Conservation (phyloP, 2,329 filamentous ascomycete genomes). For the Pezicula radicicola region DNA sequence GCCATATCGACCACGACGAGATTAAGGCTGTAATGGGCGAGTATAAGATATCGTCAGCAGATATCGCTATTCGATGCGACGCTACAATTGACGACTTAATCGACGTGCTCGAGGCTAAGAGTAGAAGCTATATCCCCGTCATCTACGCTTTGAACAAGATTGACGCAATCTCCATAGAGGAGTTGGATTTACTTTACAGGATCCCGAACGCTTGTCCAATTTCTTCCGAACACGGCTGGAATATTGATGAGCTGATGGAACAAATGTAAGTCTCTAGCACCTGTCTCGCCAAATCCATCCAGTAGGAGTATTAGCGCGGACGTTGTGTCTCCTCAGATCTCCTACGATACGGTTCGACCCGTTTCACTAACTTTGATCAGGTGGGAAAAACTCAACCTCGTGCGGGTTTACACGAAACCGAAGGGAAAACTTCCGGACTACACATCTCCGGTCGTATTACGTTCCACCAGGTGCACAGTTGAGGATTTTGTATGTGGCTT, state of each 20-base stretch:
- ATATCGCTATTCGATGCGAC: constrained; percentile 97
- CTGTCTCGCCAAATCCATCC: neutral
- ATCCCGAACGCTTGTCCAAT: constrained; percentile 97
- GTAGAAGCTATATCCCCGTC: constrained; percentile 95
- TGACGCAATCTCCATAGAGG: constrained; percentile 95
- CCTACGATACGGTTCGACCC: no score
- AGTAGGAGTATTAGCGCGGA: no score
- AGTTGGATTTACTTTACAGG: constrained; percentile 91
- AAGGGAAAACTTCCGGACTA: constrained; percentile 96
- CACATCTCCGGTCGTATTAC: constrained; percentile 83
- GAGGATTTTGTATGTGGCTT: constrained; percentile 85
- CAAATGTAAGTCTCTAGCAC: constrained; percentile 62
- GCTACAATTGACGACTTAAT: constrained; percentile 97
- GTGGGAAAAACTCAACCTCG: constrained; percentile 92
- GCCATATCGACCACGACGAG: constrained; percentile 92
- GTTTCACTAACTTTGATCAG: constrained; percentile 30
- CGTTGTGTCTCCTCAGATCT: no score
- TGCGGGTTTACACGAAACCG: constrained; percentile 95
- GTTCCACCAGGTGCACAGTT: constrained; percentile 77
- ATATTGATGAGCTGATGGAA: constrained; percentile 94
- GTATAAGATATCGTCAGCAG: constrained; percentile 93
- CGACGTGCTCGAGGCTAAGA: constrained; percentile 91
- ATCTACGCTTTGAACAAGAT: constrained; percentile 99
- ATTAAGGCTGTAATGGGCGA: constrained; percentile 98
- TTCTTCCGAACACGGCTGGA: constrained; percentile 97